A percentile compares a stretch with the other conserved stretches of the same genome.
These are phyloP conservation scores for Cercospora sesami DNA, from an alignment of 2,329 filamentous ascomycete genomes.

Conservation along the genomic window DNA sequence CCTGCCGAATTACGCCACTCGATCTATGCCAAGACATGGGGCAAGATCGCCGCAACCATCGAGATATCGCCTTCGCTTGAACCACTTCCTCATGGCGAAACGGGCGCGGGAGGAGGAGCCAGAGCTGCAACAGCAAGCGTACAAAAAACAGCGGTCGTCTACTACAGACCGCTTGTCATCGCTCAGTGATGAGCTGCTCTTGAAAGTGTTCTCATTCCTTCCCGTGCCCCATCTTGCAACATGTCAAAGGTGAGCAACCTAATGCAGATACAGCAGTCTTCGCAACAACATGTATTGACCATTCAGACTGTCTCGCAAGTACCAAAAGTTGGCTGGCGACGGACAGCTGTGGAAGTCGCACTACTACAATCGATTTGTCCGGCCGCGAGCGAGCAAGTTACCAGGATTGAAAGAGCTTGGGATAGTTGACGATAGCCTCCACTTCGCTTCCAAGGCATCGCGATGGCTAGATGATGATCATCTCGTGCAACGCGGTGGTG, in stretches of 20 bases:
- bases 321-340: conserved; percentile 72
- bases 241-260: conserved; percentile 55
- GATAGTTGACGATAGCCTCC: conserved; percentile 42
- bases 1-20: background rate
- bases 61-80: background rate
- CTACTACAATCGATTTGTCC: conserved; percentile 85
- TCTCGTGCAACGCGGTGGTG: conserved; percentile 51
- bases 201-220: conserved; percentile 81
- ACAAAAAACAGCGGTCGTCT: conserved; percentile 49
- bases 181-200: conserved; percentile 82
- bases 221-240: conserved; percentile 66
- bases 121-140: conserved; percentile 31
- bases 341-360: conserved; percentile 87
- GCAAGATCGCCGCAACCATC: background rate
- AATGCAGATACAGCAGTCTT: background rate
- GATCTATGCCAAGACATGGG: background rate
- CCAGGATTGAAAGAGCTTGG: conserved; percentile 60
- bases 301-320: conserved; percentile 70
- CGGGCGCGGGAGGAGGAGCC: conserved; percentile 39
- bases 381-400: conserved; percentile 74
- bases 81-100: conserved; percentile 39
- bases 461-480: conserved; percentile 64
- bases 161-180: conserved; percentile 64
- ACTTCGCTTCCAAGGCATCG: conserved; percentile 57
- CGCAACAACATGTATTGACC: conserved; percentile 40